These are phyloP conservation scores for Diospyros lotus DNA, from an alignment of 148 eudicot genomes.

Conservation along the genomic window DNA sequence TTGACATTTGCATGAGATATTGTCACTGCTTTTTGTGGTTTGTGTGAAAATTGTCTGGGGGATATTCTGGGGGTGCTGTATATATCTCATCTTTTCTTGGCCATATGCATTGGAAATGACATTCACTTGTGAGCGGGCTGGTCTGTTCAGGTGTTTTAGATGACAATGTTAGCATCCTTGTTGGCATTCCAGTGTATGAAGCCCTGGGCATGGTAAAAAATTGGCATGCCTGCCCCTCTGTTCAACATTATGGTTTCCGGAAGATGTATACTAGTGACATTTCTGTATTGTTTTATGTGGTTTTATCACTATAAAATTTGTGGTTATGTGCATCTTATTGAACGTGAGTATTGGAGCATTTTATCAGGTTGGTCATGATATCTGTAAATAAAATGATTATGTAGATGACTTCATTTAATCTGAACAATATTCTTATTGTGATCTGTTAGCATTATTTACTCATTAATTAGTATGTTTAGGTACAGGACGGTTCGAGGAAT, in stretches of 20 bases:
- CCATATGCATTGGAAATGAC: background rate
- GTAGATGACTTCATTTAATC: background rate
- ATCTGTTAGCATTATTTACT: background rate
- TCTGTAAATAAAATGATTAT: background rate
- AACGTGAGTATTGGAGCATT: background rate
- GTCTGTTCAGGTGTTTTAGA: conserved; percentile 2
- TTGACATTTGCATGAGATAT: background rate
- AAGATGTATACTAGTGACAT: background rate
- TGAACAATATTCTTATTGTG: background rate
- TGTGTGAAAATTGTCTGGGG: background rate
- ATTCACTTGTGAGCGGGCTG: background rate
- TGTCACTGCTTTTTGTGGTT: background rate
- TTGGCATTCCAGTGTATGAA: background rate
- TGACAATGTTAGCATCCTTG: background rate
- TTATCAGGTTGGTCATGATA: background rate
- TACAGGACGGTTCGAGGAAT: conserved; percentile 54
- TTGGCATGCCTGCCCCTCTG: background rate
- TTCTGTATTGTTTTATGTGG: background rate
- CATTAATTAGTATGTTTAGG: conserved; percentile 25
- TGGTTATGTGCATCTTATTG: background rate
- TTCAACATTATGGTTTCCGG: background rate
- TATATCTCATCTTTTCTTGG: background rate
- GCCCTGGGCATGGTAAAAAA: background rate
- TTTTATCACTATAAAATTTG: background rate
- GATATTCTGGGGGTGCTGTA: background rate